These are phyloP conservation scores for Lactifluus echinatus DNA, from an alignment of 768 basidiomycete species.

Conservation along the genomic window DNA sequence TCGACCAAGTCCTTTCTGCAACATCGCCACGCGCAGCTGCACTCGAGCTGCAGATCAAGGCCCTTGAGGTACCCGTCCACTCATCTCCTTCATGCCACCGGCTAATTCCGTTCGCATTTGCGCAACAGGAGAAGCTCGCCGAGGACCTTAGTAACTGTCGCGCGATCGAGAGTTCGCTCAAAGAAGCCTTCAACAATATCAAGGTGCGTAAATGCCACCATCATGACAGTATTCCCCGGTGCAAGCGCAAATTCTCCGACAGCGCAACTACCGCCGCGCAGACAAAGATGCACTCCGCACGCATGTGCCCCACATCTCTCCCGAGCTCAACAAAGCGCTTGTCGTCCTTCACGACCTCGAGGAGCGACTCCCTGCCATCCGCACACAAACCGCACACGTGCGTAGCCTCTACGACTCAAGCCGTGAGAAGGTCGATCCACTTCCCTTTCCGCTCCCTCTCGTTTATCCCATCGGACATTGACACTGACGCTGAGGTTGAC, in stretches of 20 bases:
- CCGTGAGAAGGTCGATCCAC: conserved; percentile 44
- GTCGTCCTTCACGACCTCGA: conserved; percentile 49
- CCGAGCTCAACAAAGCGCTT: conserved; percentile 54
- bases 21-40: conserved; percentile 6
- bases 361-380: conserved; percentile 50
- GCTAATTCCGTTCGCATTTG: neutral
- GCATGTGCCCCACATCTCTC: conserved; percentile 54
- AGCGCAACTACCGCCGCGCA: conserved; percentile 55
- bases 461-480: neutral
- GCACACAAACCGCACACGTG: conserved; percentile 52
- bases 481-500: neutral
- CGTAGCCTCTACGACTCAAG: conserved; percentile 64
- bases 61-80: conserved; percentile 2
- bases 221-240: too few species aligned
- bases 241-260: neutral
- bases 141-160: conserved; percentile 68
- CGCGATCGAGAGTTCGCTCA: conserved; percentile 60
- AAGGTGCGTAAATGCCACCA: conserved; percentile 38
- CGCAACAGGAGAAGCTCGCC: conserved; percentile 50
- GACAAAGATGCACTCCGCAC: conserved; percentile 43
- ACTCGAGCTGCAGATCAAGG: conserved; percentile 11
- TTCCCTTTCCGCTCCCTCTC: neutral
- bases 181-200: conserved; percentile 52
- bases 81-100: neutral
- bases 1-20: neutral